These are phyloP conservation scores for Didymella glomerata DNA, from an alignment of 2,329 filamentous ascomycete genomes.

Conservation along the genomic window DNA sequence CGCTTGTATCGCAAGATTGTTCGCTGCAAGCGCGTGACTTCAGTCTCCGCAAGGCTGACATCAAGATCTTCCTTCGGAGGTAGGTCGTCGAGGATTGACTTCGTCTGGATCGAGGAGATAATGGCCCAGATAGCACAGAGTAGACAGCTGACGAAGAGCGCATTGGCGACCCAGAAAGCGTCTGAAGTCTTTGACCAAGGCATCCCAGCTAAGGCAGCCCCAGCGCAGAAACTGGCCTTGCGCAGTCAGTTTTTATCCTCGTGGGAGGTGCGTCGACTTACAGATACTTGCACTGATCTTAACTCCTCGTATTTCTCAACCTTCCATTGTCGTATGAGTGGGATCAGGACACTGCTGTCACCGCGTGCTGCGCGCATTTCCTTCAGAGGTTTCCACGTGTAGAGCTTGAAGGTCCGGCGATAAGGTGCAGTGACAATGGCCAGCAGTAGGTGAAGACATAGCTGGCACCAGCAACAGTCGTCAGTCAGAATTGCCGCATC, in stretches of 20 bases:
- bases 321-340: conserved; percentile 36
- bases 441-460: conserved; percentile 10
- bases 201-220: conserved; percentile 35
- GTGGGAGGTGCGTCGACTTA: conserved; percentile 5
- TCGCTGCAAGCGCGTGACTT: conserved; percentile 31
- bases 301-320: conserved; percentile 41
- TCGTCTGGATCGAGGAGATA: conserved; percentile 41
- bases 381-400: conserved; percentile 40
- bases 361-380: conserved; percentile 31
- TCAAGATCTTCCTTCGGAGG: conserved; percentile 32
- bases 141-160: conserved; percentile 38
- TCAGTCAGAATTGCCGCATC: not conserved
- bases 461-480: conserved; percentile 7
- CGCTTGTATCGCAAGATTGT: conserved; percentile 37
- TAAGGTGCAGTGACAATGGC: conserved; percentile 37
- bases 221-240: conserved; percentile 41
- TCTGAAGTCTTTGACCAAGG: conserved; percentile 29
- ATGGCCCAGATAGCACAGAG: conserved; percentile 41
- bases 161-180: conserved; percentile 34
- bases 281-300: conserved; percentile 39
- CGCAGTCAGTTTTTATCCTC: conserved; percentile 7
- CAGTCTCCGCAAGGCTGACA: conserved; percentile 27
- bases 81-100: conserved; percentile 40
- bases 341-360: conserved; percentile 30
- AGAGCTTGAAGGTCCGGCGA: conserved; percentile 42